Evolutionary conservation across 441 rosid genomes (phyloP), one percentile per base, ranked within the genome.

Genomic region (Flueggea neowawraea): DNA sequence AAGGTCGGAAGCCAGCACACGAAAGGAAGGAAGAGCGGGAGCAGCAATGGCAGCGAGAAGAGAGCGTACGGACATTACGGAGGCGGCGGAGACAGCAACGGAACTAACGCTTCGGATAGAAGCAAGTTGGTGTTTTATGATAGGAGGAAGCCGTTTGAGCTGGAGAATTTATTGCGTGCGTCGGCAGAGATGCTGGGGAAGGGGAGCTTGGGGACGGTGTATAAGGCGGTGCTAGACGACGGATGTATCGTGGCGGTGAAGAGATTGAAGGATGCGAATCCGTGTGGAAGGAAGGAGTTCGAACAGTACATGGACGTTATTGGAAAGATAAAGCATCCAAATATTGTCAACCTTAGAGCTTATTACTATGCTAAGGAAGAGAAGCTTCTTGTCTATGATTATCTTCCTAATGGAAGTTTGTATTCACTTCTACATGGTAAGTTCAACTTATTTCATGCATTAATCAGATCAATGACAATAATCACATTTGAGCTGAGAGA

Each of bases 161-260:
- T 94, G 4, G 97, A 91, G 71, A 96, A 91, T 60, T 75, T 94
- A 75, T 64, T 94, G 65, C 75, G 83, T 15, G 99, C 97, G 0
- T 94, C 99, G 41, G 97, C 97, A 6, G 97, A 94, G 78, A 89
- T 94, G 99, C 82, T 94, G 13, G 97, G 99, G 33, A 91, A 94
- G 74, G 99, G 96, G 2, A 89, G 90, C 52, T 70, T 94, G 50
- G 99, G 97, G 51, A 91, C 95, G 6, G 97, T 91, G 16, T 94
- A 94, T 65, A 94, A 79, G 67, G 99, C 97, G 11, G 96, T 81
- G 76, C 86, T 94, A 0, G 99, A 91, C 31, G 95, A 84, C 12
- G 85, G 95, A 0, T 58, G 74, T 12, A 76, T 80, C 0, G 94
- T 94, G 16, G 97, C 99, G 1, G 97, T 94, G 28, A 94, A 94